Percentiles rank a stretch among this genome's conserved stretches.
Conservation (phyloP, 352 stramenopile genomes). For the Phytopythium chamaehyphon region DNA sequence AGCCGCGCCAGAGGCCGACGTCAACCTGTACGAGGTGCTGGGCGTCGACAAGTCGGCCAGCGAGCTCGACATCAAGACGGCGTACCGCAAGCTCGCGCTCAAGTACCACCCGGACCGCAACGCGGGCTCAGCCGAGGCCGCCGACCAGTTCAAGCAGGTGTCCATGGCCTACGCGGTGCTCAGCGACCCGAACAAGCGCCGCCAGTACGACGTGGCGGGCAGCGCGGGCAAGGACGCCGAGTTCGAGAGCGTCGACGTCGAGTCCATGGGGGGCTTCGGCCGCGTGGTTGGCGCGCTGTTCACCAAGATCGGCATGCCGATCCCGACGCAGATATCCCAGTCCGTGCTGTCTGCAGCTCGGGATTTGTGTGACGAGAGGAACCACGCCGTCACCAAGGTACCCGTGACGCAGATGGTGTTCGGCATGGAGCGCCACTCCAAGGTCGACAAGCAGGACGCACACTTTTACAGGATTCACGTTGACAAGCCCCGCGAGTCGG, state of each 20-base stretch:
- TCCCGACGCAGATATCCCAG: conserved; percentile 87
- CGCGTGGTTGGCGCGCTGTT: conserved; percentile 83
- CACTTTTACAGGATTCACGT: conserved; percentile 84
- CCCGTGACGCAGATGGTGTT: conserved; percentile 66
- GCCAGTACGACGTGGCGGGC: conserved; percentile 78
- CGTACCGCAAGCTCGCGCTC: conserved; percentile 87
- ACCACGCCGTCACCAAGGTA: conserved; percentile 53
- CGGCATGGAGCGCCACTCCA: conserved; percentile 59
- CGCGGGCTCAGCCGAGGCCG: conserved; percentile 65
- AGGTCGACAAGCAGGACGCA: conserved; percentile 87
- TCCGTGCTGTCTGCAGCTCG: conserved; percentile 71
- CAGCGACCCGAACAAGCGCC: conserved; percentile 84
- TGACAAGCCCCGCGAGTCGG: conserved; percentile 61
- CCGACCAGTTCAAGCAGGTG: conserved; percentile 83
- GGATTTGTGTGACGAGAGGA: conserved; percentile 73
- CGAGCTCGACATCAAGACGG: conserved; percentile 88
- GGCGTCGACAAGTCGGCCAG: conserved; percentile 86
- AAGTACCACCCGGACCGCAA: conserved; percentile 90
- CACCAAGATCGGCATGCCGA: conserved; percentile 87
- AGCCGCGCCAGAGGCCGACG: conserved; percentile 45
- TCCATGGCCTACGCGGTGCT: conserved; percentile 84
- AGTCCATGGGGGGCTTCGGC: conserved; percentile 80
- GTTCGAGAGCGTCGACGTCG: conserved; percentile 82
- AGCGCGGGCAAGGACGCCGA: conserved; percentile 70
- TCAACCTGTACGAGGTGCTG: conserved; percentile 87